A percentile compares a stretch with the other conserved stretches of the same genome.
Evolutionary conservation across 2,329 filamentous ascomycete species (phyloP).

Genomic region (Hypocreales sp.): DNA sequence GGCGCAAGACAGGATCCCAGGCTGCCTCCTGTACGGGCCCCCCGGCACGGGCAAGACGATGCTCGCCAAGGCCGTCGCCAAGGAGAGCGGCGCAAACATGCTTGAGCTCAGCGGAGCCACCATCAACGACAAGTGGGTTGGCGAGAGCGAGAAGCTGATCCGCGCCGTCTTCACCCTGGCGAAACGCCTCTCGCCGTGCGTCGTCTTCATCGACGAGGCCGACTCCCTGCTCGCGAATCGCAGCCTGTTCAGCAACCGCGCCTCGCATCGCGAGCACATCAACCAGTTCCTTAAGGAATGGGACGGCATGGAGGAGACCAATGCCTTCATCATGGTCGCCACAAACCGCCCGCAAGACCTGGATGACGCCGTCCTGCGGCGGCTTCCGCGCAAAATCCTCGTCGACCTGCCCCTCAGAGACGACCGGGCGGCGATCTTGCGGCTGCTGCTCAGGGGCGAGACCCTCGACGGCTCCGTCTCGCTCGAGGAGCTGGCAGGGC

Average conservation of each 20-base stretch:
- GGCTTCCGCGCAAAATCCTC: slow-evolving; percentile 56
- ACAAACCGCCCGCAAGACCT: slow-evolving; percentile 93
- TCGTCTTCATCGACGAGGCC: slow-evolving; percentile 95
- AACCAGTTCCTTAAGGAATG: slow-evolving; percentile 96
- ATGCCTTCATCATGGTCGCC: slow-evolving; percentile 95
- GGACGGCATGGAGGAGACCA: slow-evolving; percentile 74
- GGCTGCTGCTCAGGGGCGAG: slow-evolving; percentile 58
- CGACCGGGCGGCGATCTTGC: slow-evolving; percentile 53
- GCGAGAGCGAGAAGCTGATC: slow-evolving; percentile 92
- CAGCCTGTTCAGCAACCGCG: slow-evolving; percentile 46
- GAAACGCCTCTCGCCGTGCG: slow-evolving; percentile 77
- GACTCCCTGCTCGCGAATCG: slow-evolving; percentile 81
- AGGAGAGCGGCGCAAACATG: slow-evolving; percentile 53
- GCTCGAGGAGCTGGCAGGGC: slow-evolving; percentile 44
- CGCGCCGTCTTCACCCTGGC: slow-evolving; percentile 82
- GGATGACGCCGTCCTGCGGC: slow-evolving; percentile 72
- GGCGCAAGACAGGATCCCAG: slow-evolving; percentile 78
- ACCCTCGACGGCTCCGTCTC: slow-evolving; percentile 43
- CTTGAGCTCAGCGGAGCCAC: slow-evolving; percentile 84
- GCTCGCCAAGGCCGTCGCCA: slow-evolving; percentile 53
- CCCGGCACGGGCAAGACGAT: slow-evolving; percentile 67
- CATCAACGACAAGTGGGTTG: slow-evolving; percentile 93
- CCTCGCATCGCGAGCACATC: slow-evolving; percentile 73
- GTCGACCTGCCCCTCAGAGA: slow-evolving; percentile 55
- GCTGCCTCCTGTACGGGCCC: slow-evolving; percentile 75